Evolutionary conservation across 352 stramenopile species (phyloP), one percentile per base, ranked within the genome.

Genomic region (Phytophthora crassamura): DNA sequence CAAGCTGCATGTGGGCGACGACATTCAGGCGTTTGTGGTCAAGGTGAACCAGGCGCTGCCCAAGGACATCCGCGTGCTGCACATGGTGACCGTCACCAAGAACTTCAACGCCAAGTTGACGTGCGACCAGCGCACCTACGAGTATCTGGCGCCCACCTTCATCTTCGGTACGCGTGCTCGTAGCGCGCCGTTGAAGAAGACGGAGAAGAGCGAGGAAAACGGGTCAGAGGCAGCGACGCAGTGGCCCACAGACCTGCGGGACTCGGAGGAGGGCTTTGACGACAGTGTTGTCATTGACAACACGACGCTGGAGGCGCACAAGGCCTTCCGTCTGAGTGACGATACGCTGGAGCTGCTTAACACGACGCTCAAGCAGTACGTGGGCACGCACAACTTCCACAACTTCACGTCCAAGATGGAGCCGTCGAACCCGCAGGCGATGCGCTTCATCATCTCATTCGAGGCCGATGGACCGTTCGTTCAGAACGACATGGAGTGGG

Each of bases 371-470:
- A 71, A 74, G 15, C 48, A 82, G 41, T 98, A 86, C 57, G 74
- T 90, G 45, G 93, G 93, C 20, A 98, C 91, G 20, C 90, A 97
- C 73, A 97, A 97, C 65, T 98, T 97, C 65, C 97, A 99, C 83
- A 99, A 99, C 70, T 99, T 98, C 67, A 99, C 97, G 32, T 93
- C 89, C 45, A 94, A 95, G 67, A 78, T 95, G 52, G 83, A 93
- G 59, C 86, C 87, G 0, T 87, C 77, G 18, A 94, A 84, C 56
- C 85, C 86, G 33, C 88, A 92, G 60, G 90, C 84, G 45, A 84
- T 85, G 16, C 88, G 97, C 39, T 99, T 94, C 72, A 98, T 99
- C 70, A 86, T 98, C 51, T 94, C 80, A 15, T 98, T 98, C 73
- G 50, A 67, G 10, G 80, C 73, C 4, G 86, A 95, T 43, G 64